These are phyloP conservation scores for Tricholoma bakamatsutake DNA, from an alignment of 768 basidiomycete species.

Conservation along the genomic window DNA sequence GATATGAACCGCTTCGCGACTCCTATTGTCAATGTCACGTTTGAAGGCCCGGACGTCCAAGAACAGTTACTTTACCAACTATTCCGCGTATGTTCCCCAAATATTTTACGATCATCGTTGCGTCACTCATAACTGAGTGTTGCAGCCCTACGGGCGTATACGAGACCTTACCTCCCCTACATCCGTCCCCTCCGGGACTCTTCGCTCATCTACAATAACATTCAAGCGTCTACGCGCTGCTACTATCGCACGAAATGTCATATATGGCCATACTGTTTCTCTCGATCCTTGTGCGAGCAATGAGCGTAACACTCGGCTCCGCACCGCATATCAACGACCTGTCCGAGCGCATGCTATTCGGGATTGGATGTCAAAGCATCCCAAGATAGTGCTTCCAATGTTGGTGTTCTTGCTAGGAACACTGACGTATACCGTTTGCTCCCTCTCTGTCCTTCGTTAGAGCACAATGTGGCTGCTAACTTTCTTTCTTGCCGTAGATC, in stretches of 20 bases:
- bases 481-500: conserved; percentile 40
- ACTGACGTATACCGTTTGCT: conserved; percentile 76
- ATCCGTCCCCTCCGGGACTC: conserved; percentile 58
- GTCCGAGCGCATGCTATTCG: conserved; percentile 61
- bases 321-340: conserved; percentile 55
- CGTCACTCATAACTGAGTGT: conserved; percentile 3
- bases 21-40: conserved; percentile 64
- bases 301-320: conserved; percentile 40
- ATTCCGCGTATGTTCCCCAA: conserved; percentile 52
- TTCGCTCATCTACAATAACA: conserved; percentile 57
- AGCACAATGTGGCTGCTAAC: background rate
- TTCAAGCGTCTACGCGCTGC: conserved; percentile 66
- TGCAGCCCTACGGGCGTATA: conserved; percentile 80
- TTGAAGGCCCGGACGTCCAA: conserved; percentile 83
- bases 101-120: background rate
- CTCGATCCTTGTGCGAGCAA: conserved; percentile 13
- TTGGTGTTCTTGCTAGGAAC: conserved; percentile 86
- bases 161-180: conserved; percentile 54
- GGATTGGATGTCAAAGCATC: conserved; percentile 84
- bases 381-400: conserved; percentile 75
- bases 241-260: conserved; percentile 74
- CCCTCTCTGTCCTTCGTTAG: background rate
- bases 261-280: conserved; percentile 52
- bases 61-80: conserved; percentile 77
- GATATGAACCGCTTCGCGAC: conserved; percentile 85